Conservation (phyloP, 2,329 filamentous ascomycete species). For the Eutypa lata region DNA sequence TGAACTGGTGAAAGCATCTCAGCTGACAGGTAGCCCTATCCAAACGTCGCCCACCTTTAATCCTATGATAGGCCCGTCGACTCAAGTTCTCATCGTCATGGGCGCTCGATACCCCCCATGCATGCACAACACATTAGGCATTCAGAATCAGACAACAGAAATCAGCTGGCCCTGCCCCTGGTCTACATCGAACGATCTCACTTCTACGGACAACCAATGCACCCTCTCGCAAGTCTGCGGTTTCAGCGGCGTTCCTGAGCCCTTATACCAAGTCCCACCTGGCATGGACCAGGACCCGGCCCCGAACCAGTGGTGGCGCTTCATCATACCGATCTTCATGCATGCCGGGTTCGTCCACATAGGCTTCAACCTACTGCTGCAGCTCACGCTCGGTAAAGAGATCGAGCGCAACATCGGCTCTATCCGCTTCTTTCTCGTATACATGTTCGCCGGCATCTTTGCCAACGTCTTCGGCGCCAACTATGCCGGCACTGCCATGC, state of each 20-base stretch:
- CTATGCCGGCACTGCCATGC: constrained; percentile 76
- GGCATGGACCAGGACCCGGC: constrained; percentile 51
- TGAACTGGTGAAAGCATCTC: constrained; percentile 81
- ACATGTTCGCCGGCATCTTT: constrained; percentile 88
- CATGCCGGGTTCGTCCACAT: constrained; percentile 95
- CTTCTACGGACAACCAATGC: constrained; percentile 55
- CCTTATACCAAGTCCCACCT: constrained; percentile 45
- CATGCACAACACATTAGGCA: constrained; percentile 77
- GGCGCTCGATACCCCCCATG: constrained; percentile 88
- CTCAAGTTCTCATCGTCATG: constrained; percentile 93
- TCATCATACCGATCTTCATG: constrained; percentile 93
- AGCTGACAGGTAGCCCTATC: constrained; percentile 75
- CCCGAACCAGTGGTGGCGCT: constrained; percentile 95
- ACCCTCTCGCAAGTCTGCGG: constrained; percentile 79
- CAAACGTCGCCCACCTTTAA: constrained; percentile 85
- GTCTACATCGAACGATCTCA: constrained; percentile 57
- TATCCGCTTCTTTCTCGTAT: constrained; percentile 84
- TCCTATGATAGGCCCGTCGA: constrained; percentile 93
- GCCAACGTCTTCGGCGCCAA: constrained; percentile 95
- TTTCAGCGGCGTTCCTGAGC: constrained; percentile 72
- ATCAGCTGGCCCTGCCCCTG: constrained; percentile 80
- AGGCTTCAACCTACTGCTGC: constrained; percentile 88
- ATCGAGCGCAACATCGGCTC: constrained; percentile 90
- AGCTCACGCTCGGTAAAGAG: constrained; percentile 84
- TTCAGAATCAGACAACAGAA: constrained; percentile 50